Conservation (phyloP, 116 monocot genomes). For the Phalaenopsis hybrid region DNA sequence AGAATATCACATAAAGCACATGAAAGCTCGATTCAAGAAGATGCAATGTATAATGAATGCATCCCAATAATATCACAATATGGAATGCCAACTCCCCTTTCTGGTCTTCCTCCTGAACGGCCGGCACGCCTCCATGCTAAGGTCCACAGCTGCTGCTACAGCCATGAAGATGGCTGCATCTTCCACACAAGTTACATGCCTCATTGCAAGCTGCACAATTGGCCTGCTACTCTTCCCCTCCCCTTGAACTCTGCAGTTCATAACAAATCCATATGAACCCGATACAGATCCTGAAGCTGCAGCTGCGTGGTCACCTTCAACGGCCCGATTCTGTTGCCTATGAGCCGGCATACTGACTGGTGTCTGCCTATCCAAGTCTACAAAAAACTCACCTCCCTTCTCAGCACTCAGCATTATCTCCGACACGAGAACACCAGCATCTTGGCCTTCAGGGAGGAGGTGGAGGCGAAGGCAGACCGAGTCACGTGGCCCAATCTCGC, state of each 20-base stretch:
- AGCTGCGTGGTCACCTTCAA: not conserved
- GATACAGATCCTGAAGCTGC: slow-evolving; percentile 1
- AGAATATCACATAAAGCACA: too few relatives aligned
- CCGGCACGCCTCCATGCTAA: slow-evolving; percentile 73
- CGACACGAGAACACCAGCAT: slow-evolving; percentile 45
- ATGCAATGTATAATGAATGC: too few relatives aligned
- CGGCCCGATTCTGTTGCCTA: not conserved
- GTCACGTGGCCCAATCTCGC: slow-evolving; percentile 39
- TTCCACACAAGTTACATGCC: slow-evolving; percentile 76
- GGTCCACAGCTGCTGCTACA: slow-evolving; percentile 81
- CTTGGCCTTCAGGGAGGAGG: slow-evolving; percentile 57
- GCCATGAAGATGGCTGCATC: slow-evolving; percentile 93
- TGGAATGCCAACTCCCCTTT: slow-evolving; percentile 18
- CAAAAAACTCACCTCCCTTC: slow-evolving; percentile 73
- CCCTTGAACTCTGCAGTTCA: slow-evolving; percentile 71
- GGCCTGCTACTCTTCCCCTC: slow-evolving; percentile 62
- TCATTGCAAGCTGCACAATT: slow-evolving; percentile 57
- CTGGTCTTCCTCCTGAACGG: slow-evolving; percentile 61
- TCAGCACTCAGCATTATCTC: slow-evolving; percentile 36
- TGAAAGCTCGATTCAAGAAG: too few relatives aligned
- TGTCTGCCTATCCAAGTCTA: slow-evolving; percentile 56
- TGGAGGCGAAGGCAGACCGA: slow-evolving; percentile 42
- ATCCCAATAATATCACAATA: slow-evolving; percentile 7
- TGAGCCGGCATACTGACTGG: slow-evolving; percentile 9
- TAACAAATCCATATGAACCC: slow-evolving; percentile 56